Evolutionary conservation across 192 early-diverging fungal genomes (phyloP).

Genomic region (Coemansia asiatica): DNA sequence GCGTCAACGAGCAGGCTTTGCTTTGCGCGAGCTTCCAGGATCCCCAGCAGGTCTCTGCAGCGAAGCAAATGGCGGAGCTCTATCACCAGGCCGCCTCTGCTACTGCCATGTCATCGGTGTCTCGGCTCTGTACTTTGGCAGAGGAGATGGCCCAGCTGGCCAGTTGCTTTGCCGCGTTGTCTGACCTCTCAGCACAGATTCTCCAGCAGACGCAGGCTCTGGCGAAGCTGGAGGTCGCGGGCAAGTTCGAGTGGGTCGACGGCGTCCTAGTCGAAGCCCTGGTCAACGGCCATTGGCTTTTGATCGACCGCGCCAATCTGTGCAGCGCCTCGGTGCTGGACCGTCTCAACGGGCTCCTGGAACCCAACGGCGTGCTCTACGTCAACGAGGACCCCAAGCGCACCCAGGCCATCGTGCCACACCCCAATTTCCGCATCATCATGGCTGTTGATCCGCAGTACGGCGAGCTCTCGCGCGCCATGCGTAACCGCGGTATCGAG

Average conservation of each 20-base stretch:
- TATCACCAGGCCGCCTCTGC: constrained; percentile 5
- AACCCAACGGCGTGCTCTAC: constrained; percentile 81
- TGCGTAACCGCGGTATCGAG: constrained; percentile 98
- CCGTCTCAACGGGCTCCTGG: constrained; percentile 90
- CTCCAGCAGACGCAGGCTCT: constrained; percentile 1
- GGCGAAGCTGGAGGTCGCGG: constrained; percentile 56
- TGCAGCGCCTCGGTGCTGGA: constrained; percentile 94
- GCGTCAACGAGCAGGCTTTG: constrained; percentile 4
- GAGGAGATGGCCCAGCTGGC: not conserved
- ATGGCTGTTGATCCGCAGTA: constrained; percentile 91
- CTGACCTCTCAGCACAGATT: not conserved
- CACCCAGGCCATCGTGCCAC: constrained; percentile 66
- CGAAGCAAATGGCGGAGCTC: not conserved
- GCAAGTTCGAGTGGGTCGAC: constrained; percentile 98
- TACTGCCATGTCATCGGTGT: no score
- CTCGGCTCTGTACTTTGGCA: not conserved
- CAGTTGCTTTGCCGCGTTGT: not conserved
- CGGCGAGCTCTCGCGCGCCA: constrained; percentile 94
- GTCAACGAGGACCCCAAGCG: constrained; percentile 85
- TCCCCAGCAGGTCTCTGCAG: not conserved
- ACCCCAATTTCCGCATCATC: constrained; percentile 90
- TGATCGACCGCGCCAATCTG: constrained; percentile 95
- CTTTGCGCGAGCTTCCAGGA: not conserved
- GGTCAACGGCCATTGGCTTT: constrained; percentile 87
- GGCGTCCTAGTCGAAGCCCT: constrained; percentile 88